phyloP scores from a whole-genome alignment of 176 grass and related monocot species.

The Sorghum bicolor region Sorghum_bicolor_NCBIv3 NC_012878.2:48951001-48951500 shows the following conservation, averaged over 20 bases:
- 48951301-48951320: background rate
- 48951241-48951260: too few relatives aligned
- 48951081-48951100: background rate
- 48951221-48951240: background rate
- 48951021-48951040: too few relatives aligned
- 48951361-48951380: background rate
- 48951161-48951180: background rate
- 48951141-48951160: background rate
- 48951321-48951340: background rate
- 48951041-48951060: too few relatives aligned
- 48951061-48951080: too few relatives aligned
- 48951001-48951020: too few relatives aligned
- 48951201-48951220: too few relatives aligned
- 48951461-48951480: conserved; percentile 23
- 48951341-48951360: background rate
- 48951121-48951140: background rate
- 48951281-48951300: background rate
- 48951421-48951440: background rate
- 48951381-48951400: background rate
- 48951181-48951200: background rate
- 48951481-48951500: conserved; percentile 20
- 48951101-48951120: background rate
- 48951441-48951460: conserved; percentile 16
- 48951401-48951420: background rate
- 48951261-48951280: background rate